Percentiles rank a stretch among this genome's conserved stretches.
phyloP scores from a whole-genome alignment of 495 filamentous ascomycete species.

The Bacidia rubella region DNA sequence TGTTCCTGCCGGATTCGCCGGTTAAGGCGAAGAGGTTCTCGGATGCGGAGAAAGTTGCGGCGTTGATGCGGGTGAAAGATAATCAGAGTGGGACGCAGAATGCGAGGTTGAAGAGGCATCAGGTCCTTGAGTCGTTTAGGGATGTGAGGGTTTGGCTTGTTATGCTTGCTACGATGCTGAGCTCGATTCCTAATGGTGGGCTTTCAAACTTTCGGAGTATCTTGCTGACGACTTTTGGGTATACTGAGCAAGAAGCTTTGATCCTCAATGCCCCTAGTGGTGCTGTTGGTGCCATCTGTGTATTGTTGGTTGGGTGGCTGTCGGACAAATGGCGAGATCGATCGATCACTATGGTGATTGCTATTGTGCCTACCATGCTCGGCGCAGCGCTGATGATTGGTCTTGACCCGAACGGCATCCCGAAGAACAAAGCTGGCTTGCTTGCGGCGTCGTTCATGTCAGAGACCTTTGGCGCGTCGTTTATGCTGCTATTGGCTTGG shows the following conservation, averaged over 20 bases:
- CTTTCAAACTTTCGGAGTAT: conserved; percentile 37
- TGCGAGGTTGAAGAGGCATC: conserved; percentile 22
- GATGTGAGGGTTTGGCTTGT: conserved; percentile 31
- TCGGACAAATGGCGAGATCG: conserved; percentile 23
- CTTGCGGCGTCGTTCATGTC: conserved; percentile 24
- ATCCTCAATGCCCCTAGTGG: conserved; percentile 21
- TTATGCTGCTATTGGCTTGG: conserved; percentile 23
- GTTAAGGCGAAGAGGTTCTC: conserved; percentile 36
- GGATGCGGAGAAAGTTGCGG: conserved; percentile 36
- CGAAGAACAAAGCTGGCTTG: conserved; percentile 24
- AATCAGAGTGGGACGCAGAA: conserved; percentile 32
- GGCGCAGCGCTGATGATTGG: conserved; percentile 26
- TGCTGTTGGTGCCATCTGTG: conserved; percentile 20
- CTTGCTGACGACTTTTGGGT: conserved; percentile 33
- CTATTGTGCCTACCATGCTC: conserved; percentile 24
- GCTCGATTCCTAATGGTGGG: conserved; percentile 37
- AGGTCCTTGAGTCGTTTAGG: conserved; percentile 28
- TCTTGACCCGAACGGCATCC: conserved; percentile 21
- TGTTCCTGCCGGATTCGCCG: conserved; percentile 36
- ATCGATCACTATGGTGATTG: conserved; percentile 21
- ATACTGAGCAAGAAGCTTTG: conserved; percentile 21
- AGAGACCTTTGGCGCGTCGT: conserved; percentile 22
- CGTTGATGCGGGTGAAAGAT: conserved; percentile 33
- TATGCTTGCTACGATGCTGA: conserved; percentile 31
- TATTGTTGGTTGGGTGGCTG: conserved; percentile 20